These are phyloP conservation scores for Syzygium jambos DNA, from an alignment of 345 rosid genomes.

Conservation along the genomic window DNA sequence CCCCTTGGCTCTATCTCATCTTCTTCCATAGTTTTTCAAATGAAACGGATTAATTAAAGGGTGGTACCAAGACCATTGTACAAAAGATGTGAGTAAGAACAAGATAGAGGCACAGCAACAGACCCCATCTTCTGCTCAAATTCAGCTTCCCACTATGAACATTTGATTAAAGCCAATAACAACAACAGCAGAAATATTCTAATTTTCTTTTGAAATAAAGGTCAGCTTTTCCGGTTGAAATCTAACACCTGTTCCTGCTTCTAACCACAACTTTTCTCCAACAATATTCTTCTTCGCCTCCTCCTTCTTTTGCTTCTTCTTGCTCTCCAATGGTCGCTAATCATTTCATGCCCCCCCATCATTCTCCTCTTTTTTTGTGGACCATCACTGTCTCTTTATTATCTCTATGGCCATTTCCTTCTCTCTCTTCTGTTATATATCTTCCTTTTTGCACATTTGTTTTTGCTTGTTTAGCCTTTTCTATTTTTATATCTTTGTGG, in stretches of 20 bases:
- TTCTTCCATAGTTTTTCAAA: not conserved
- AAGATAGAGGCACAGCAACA: not conserved
- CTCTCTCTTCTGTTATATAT: not conserved
- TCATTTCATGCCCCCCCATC: not conserved
- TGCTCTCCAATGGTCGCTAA: not conserved
- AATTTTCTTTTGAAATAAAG: not conserved
- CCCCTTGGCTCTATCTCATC: not conserved
- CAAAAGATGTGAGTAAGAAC: not conserved
- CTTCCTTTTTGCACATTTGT: not conserved
- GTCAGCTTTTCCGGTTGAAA: conserved; percentile 15
- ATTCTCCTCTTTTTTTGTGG: conserved; percentile 15
- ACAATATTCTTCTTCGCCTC: not conserved
- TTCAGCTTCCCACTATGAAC: not conserved
- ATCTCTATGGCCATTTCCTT: conserved; percentile 15
- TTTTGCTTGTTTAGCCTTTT: not conserved
- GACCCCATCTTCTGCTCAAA: not conserved
- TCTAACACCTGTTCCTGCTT: conserved; percentile 56
- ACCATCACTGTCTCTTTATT: conserved; percentile 25
- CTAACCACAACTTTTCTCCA: conserved; percentile 9
- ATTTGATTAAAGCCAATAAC: not conserved
- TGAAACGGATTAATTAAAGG: not conserved
- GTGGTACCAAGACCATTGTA: not conserved
- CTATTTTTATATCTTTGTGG: conserved; percentile 11
- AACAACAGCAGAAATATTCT: not conserved
- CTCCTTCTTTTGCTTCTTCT: not conserved